phyloP scores from a whole-genome alignment of 2,329 filamentous ascomycete genomes.

The Onygenales sp. region DNA sequence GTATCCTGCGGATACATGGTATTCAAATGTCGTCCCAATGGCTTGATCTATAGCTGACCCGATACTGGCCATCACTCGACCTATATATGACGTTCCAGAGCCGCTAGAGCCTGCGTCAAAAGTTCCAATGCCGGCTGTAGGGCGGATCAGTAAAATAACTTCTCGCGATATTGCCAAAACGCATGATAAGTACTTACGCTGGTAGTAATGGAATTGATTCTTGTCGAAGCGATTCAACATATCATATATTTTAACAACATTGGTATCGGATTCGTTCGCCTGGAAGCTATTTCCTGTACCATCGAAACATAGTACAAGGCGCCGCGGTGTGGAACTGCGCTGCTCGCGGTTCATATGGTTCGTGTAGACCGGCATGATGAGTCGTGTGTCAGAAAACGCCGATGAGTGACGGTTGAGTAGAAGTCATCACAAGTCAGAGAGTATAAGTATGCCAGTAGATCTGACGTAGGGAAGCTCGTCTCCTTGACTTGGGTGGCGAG shows the following conservation, averaged over 20 bases:
- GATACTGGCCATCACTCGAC: slow-evolving; percentile 8
- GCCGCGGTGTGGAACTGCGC: slow-evolving; percentile 3
- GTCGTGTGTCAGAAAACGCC: slow-evolving; percentile 3
- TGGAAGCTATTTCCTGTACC: slow-evolving; percentile 22
- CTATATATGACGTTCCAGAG: slow-evolving; percentile 7
- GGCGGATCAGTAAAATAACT: background rate
- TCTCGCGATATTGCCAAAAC: background rate
- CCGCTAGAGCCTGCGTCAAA: slow-evolving; percentile 8
- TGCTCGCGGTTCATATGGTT: background rate
- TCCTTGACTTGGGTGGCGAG: too few species aligned
- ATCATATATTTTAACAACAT: slow-evolving; percentile 42
- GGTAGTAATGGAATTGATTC: slow-evolving; percentile 15
- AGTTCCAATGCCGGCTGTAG: slow-evolving; percentile 13
- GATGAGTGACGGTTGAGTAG: background rate
- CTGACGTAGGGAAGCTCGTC: too few species aligned
- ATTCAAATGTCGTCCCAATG: slow-evolving; percentile 32
- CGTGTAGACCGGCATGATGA: background rate
- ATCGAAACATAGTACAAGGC: slow-evolving; percentile 15
- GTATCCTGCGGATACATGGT: slow-evolving; percentile 45
- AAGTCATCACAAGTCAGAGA: background rate
- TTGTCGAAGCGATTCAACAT: slow-evolving; percentile 29
- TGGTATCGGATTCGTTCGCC: slow-evolving; percentile 39
- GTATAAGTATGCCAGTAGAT: background rate
- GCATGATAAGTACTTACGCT: slow-evolving; percentile 8
- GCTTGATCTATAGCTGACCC: slow-evolving; percentile 11